phyloP scores from a whole-genome alignment of 306 rosid genomes.

The Fragaria vesca region DNA sequence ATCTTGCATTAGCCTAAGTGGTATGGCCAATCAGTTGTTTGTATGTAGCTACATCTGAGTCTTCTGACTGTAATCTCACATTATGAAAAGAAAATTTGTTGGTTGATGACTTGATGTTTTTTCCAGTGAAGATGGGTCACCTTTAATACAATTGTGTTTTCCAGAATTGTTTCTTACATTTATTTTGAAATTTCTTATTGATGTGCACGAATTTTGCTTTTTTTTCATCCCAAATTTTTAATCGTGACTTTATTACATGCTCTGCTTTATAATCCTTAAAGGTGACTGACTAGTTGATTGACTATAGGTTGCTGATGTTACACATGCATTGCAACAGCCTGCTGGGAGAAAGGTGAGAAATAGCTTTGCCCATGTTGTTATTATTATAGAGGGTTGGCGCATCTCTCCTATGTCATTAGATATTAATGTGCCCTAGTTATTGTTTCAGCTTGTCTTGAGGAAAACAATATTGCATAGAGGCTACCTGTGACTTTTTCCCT shows the following conservation, averaged over 20 bases:
- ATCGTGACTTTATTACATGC: slow-evolving; percentile 9
- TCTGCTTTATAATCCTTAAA: slow-evolving; percentile 19
- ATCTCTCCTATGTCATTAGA: neutral
- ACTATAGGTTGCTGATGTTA: slow-evolving; percentile 83
- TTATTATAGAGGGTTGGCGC: neutral
- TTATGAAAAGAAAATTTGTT: neutral
- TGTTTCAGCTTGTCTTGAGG: neutral
- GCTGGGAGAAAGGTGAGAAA: slow-evolving; percentile 86
- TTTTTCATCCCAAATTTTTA: neutral
- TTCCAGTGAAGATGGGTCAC: neutral
- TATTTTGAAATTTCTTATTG: neutral
- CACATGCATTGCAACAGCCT: slow-evolving; percentile 95
- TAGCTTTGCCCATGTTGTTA: slow-evolving; percentile 1
- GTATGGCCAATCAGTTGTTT: neutral
- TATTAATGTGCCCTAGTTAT: neutral
- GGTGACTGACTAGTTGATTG: slow-evolving; percentile 22
- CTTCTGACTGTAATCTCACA: neutral
- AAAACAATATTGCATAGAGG: neutral
- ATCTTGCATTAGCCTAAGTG: neutral
- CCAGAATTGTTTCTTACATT: neutral
- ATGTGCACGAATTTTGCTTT: neutral
- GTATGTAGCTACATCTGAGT: slow-evolving; percentile 4
- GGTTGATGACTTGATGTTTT: neutral
- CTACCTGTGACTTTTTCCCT: neutral
- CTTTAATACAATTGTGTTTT: neutral